A percentile compares a stretch with the other conserved stretches of the same genome.
These are phyloP conservation scores for Monilinia laxa DNA, from an alignment of 2,329 filamentous ascomycete genomes.

Conservation along the genomic window DNA sequence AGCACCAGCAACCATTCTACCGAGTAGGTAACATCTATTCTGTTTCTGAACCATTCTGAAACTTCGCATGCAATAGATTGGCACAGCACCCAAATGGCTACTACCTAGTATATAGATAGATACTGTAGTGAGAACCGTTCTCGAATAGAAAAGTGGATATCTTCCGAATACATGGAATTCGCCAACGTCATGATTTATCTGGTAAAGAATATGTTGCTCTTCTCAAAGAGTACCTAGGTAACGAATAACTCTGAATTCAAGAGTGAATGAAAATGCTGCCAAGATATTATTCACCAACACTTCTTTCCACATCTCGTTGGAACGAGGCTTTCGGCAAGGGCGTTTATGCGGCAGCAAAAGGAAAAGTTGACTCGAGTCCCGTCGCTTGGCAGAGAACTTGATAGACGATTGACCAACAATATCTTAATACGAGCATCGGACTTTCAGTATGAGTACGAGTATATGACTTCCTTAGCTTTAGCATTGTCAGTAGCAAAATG, in stretches of 20 bases:
- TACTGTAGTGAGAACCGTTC: background rate
- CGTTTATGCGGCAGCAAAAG: background rate
- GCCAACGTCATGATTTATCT: background rate
- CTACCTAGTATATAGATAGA: too few relatives aligned
- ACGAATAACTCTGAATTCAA: background rate
- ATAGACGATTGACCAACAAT: background rate
- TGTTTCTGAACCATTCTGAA: constrained; percentile 2
- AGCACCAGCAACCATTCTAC: background rate
- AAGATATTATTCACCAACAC: background rate
- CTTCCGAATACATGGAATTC: background rate
- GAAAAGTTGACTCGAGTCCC: background rate
- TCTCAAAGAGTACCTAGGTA: background rate
- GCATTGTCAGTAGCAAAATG: constrained; percentile 6
- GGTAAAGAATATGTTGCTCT: background rate
- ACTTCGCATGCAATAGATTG: background rate
- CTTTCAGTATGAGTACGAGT: background rate
- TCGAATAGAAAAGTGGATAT: constrained; percentile 5
- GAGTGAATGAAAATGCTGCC: background rate
- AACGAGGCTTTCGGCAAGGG: background rate
- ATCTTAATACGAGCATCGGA: constrained; percentile 1
- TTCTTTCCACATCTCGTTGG: background rate
- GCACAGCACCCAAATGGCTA: background rate
- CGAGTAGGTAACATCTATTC: background rate
- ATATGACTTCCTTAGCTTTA: background rate
- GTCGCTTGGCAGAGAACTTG: constrained; percentile 8